Conservation (phyloP, 257 asterid genomes). For the Handroanthus guayacan region DNA sequence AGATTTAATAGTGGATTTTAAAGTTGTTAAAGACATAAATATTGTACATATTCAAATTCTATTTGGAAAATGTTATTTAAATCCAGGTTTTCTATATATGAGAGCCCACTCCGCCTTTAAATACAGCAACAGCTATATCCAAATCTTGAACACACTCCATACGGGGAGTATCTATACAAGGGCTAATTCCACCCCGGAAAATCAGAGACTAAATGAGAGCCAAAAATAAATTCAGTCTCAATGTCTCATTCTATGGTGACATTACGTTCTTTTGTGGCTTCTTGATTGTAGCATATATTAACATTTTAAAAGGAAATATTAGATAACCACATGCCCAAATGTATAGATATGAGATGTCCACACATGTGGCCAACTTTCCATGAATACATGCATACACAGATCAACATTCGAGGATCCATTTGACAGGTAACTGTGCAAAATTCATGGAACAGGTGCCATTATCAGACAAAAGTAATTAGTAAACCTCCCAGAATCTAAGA, state of each 20-base stretch:
- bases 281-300: too few species aligned
- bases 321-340: neutral
- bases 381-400: neutral
- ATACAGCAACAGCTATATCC: neutral
- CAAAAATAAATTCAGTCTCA: neutral
- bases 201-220: neutral
- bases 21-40: neutral
- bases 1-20: constrained; percentile 1
- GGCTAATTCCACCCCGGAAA: too few species aligned
- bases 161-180: neutral
- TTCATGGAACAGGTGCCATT: constrained; percentile 1
- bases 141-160: neutral
- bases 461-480: constrained; percentile 16
- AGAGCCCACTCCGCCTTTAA: neutral
- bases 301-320: too few species aligned
- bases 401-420: neutral
- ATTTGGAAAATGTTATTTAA: neutral
- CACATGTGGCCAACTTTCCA: neutral
- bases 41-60: neutral
- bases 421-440: neutral
- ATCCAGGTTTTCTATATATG: neutral
- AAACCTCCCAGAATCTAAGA: neutral
- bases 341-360: neutral
- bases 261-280: neutral
- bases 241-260: neutral